These are phyloP conservation scores for Hygrophoropsis aurantiaca DNA, from an alignment of 768 basidiomycete species.

Conservation along the genomic window DNA sequence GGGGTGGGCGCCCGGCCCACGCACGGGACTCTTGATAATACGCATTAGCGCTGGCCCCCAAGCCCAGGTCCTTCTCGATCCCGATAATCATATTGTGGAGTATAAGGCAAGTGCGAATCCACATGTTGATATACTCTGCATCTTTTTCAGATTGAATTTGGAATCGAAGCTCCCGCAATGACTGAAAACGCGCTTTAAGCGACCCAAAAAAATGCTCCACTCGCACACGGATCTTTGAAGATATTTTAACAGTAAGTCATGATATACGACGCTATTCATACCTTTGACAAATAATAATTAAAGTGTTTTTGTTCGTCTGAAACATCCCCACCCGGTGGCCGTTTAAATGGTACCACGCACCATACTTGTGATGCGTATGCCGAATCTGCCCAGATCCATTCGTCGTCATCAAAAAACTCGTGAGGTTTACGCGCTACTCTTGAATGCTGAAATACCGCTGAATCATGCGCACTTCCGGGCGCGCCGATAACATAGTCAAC, in stretches of 20 bases:
- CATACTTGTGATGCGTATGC: conserved; percentile 10
- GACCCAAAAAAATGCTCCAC: too few relatives aligned
- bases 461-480: conserved; percentile 14
- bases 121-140: conserved; percentile 4
- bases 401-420: conserved; percentile 4
- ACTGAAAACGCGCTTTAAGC: too few relatives aligned
- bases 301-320: conserved; percentile 14
- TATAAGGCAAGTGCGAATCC: conserved; percentile 3
- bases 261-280: neutral
- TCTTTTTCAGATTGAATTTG: conserved; percentile 8
- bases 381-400: conserved; percentile 13
- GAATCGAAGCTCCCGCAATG: neutral
- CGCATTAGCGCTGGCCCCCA: too few relatives aligned
- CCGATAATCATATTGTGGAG: conserved; percentile 18
- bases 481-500: conserved; percentile 14
- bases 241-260: neutral
- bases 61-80: conserved; percentile 5
- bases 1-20: too few relatives aligned
- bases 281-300: conserved; percentile 16
- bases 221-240: neutral
- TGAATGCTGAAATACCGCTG: conserved; percentile 5
- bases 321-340: conserved; percentile 12
- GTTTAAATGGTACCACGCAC: conserved; percentile 25
- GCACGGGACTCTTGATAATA: too few relatives aligned
- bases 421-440: neutral